These are phyloP conservation scores for Boletus tomentosulus DNA, from an alignment of 768 basidiomycete genomes.

Conservation along the genomic window DNA sequence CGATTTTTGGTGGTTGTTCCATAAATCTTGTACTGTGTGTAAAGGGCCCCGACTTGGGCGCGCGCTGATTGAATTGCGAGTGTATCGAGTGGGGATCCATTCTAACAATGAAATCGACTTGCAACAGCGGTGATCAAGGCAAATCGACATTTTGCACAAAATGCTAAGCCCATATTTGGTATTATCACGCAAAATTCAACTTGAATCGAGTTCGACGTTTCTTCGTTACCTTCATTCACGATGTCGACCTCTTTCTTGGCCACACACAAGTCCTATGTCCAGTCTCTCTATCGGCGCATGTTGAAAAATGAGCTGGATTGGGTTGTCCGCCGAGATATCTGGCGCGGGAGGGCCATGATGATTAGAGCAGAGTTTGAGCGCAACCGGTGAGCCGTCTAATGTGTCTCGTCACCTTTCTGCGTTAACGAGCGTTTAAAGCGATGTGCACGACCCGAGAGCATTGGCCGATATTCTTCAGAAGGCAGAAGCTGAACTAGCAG, in stretches of 20 bases:
- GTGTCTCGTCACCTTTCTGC: slow-evolving; percentile 11
- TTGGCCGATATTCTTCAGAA: slow-evolving; percentile 72
- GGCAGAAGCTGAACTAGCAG: slow-evolving; percentile 72
- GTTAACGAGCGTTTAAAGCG: slow-evolving; percentile 37
- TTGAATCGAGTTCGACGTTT: neutral
- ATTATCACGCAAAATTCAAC: slow-evolving; percentile 11
- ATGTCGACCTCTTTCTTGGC: slow-evolving; percentile 65
- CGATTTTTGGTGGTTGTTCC: slow-evolving; percentile 38
- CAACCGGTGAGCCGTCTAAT: slow-evolving; percentile 58
- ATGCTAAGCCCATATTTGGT: slow-evolving; percentile 12
- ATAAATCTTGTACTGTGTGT: slow-evolving; percentile 43
- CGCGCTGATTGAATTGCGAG: slow-evolving; percentile 72
- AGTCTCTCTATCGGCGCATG: slow-evolving; percentile 85
- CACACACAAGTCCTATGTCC: slow-evolving; percentile 80
- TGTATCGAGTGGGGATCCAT: slow-evolving; percentile 80
- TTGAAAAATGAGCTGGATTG: slow-evolving; percentile 88
- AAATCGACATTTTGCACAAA: neutral
- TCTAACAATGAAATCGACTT: neutral
- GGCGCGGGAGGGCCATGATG: slow-evolving; percentile 79
- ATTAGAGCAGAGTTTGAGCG: slow-evolving; percentile 91
- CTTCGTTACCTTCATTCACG: slow-evolving; percentile 10
- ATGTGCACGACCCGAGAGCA: slow-evolving; percentile 81
- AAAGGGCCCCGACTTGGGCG: slow-evolving; percentile 63
- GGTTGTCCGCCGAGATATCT: slow-evolving; percentile 80
- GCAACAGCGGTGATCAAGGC: neutral